phyloP scores from a whole-genome alignment of 2,329 filamentous ascomycete species.

The Triangularia verruculosa region DNA sequence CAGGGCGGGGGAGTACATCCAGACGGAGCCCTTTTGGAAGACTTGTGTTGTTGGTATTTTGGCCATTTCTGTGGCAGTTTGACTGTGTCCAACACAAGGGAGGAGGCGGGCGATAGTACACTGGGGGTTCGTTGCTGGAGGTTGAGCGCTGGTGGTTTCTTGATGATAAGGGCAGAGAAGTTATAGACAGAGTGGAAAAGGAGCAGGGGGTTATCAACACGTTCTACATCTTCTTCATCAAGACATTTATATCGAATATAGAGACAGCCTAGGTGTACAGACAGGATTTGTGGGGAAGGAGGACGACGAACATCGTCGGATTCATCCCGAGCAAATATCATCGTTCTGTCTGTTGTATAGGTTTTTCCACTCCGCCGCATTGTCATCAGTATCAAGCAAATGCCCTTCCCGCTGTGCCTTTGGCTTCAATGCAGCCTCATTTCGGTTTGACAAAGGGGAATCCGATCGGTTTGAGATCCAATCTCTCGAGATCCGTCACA shows the following conservation, averaged over 20 bases:
- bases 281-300: background rate
- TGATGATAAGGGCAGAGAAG: background rate
- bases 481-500: no score
- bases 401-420: background rate
- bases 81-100: no score
- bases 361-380: background rate
- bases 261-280: background rate
- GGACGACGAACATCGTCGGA: background rate
- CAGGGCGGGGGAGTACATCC: constrained; percentile 45
- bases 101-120: no score
- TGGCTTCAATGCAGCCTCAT: background rate
- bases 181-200: no score
- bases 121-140: no score
- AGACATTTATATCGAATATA: background rate
- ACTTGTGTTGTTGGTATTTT: constrained; percentile 12
- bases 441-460: background rate
- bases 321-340: constrained; percentile 2
- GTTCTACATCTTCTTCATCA: background rate
- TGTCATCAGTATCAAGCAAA: background rate
- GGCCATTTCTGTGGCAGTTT: constrained; percentile 26
- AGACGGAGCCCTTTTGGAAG: constrained; percentile 31
- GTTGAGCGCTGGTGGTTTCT: no score
- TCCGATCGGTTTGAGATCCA: background rate
- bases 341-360: background rate
- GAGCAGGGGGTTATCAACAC: no score